A percentile compares a stretch with the other conserved stretches of the same genome.
Conservation (phyloP, 306 rosid genomes). For the Dicorynia guianensis region DNA sequence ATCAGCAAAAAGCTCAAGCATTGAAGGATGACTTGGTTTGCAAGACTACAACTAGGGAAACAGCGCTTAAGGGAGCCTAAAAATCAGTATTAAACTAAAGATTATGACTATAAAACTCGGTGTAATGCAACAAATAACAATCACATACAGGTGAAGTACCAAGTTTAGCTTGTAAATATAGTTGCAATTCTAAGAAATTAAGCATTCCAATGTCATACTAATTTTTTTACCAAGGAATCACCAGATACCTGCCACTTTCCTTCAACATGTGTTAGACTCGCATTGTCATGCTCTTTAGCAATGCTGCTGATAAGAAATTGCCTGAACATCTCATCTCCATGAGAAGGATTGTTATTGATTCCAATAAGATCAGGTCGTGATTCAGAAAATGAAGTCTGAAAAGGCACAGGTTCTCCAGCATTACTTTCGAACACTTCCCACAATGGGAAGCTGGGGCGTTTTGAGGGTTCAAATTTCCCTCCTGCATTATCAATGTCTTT, state of each 20-base stretch:
- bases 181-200: neutral
- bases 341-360: conserved; percentile 53
- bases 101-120: conserved; percentile 1
- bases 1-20: neutral
- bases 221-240: conserved; percentile 4
- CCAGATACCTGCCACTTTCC: conserved; percentile 69
- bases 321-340: conserved; percentile 51
- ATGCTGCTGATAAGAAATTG: conserved; percentile 45
- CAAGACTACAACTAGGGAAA: neutral
- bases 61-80: conserved; percentile 19
- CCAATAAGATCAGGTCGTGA: conserved; percentile 43
- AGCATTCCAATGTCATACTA: neutral
- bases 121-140: conserved; percentile 17
- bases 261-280: conserved; percentile 51
- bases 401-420: conserved; percentile 47
- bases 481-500: conserved; percentile 49
- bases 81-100: conserved; percentile 6
- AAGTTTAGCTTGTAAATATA: conserved; percentile 19
- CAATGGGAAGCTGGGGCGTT: conserved; percentile 42
- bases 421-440: conserved; percentile 60
- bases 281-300: conserved; percentile 44
- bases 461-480: conserved; percentile 47
- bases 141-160: conserved; percentile 9
- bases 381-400: conserved; percentile 58
- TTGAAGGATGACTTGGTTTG: neutral